Base-by-base conservation (phyloP, 257 asterid species). In the Ajuga chamaepitys region DNA sequence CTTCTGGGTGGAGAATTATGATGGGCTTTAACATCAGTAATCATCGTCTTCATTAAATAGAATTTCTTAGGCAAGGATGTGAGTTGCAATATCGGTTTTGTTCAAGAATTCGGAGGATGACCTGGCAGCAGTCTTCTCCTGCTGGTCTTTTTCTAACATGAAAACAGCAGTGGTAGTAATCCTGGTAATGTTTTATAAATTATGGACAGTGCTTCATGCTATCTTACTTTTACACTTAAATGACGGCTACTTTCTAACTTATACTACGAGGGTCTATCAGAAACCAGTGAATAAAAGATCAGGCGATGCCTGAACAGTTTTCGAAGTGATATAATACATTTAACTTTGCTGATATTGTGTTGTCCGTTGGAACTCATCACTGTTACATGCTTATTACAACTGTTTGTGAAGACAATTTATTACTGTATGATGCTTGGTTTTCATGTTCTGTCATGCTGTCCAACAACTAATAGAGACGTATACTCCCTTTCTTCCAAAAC, bases 11-110 rank as follows among this genome's bases (percentile, higher is more conserved):
- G 53, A 40, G 13, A 66, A 52, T 14, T 41, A 30, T 30, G 25
- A 48, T 4, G 16, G 17, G 51, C 52, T 38, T 61, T 35, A 46
- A 30, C 62, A 17, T 62, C 68, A 40, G 25, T 46, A 10, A 14
- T 26, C 44, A 26, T 56, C 70, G 21, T 41, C 42, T 45, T 34
- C 40, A 10, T 47, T 16, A 5, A 26, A 17, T 24, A 41, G 25
- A 66, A 41, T 51, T 63, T 58, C 61, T 8, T 35, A 42, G 67
- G 32, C 61, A n/a, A 30, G 62, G 65, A 35, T 22, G 70, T 37
- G 72, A 50, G 45, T 47, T 58, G 66, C 35, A 16, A 28, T 41
- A 44, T 26, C 13, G 62, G 18, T 30, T 56, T 12, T 35, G 25
- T 21, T 38, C 58, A 66, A 9, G 35, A 44, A 66, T 45, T 61